Percentiles rank a stretch among this genome's conserved stretches.
Evolutionary conservation across 805 yeast species (phyloP).

Genomic region (Metschnikowia lochheadii): DNA sequence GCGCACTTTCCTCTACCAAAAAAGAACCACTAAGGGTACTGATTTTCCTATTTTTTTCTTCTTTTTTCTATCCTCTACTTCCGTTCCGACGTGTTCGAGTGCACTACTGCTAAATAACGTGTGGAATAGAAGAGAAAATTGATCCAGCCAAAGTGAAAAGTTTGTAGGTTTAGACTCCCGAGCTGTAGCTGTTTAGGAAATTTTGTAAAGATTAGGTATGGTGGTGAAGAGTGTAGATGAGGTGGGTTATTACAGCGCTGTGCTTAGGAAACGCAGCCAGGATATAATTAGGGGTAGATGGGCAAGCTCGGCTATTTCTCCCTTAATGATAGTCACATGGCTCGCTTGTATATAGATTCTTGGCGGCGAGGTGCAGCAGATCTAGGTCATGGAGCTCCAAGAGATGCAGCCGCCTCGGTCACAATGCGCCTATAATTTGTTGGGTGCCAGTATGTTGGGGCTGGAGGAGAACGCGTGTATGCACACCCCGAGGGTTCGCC

Average conservation of each 20-base stretch:
- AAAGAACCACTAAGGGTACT: neutral
- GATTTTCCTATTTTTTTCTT: neutral
- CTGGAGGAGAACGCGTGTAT: neutral
- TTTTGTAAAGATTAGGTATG: neutral
- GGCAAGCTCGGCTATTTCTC: neutral
- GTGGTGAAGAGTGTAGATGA: too few relatives aligned
- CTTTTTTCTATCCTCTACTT: neutral
- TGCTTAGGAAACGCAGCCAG: neutral
- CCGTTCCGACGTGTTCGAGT: neutral
- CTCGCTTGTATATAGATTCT: neutral
- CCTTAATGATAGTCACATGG: neutral
- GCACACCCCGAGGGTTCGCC: neutral
- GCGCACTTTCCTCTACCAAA: neutral
- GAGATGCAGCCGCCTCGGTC: neutral
- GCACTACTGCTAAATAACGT: neutral
- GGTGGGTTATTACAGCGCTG: neutral
- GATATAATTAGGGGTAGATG: neutral
- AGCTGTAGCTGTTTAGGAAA: neutral
- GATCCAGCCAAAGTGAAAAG: neutral
- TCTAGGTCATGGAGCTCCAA: neutral
- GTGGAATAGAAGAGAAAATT: neutral
- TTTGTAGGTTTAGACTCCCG: neutral
- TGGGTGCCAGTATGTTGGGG: slow-evolving; percentile 4
- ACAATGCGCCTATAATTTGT: slow-evolving; percentile 1
- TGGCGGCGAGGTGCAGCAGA: slow-evolving; percentile 1